A percentile compares a stretch with the other conserved stretches of the same genome.
Conservation (phyloP, 2,329 filamentous ascomycete species). For the Periconia macrospinosa region DNA sequence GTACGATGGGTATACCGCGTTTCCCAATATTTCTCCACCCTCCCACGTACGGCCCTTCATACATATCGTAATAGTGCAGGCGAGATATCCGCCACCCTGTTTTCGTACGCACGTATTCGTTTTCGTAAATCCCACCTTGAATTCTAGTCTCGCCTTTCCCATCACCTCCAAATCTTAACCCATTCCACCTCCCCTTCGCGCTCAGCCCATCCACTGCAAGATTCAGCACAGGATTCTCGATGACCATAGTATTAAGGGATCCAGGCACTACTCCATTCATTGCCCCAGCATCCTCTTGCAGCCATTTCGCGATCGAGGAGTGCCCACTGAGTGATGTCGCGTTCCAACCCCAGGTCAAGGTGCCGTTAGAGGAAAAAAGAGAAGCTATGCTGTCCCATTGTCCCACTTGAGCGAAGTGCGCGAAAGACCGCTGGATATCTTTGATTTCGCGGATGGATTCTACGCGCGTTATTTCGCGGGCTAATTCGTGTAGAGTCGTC, state of each 20-base stretch:
- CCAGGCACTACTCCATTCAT: slow-evolving; percentile 22
- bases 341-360: slow-evolving; percentile 19
- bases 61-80: slow-evolving; percentile 23
- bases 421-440: slow-evolving; percentile 20
- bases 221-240: slow-evolving; percentile 24
- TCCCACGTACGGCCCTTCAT: slow-evolving; percentile 19
- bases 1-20: slow-evolving; percentile 17
- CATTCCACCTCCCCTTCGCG: slow-evolving; percentile 28
- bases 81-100: slow-evolving; percentile 20
- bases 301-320: slow-evolving; percentile 15
- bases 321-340: slow-evolving; percentile 1
- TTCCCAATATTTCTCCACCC: slow-evolving; percentile 24
- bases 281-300: slow-evolving; percentile 15
- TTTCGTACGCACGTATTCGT: slow-evolving; percentile 17
- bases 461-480: slow-evolving; percentile 17
- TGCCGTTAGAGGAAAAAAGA: slow-evolving; percentile 20
- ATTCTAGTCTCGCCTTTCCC: slow-evolving; percentile 18
- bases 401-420: slow-evolving; percentile 23
- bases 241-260: slow-evolving; percentile 19
- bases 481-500: slow-evolving; percentile 12
- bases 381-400: slow-evolving; percentile 11
- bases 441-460: slow-evolving; percentile 30
- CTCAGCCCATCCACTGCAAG: slow-evolving; percentile 17
- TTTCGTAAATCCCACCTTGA: slow-evolving; percentile 28
- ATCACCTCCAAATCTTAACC: slow-evolving; percentile 25